Evolutionary conservation across 352 stramenopile species (phyloP).

Genomic region (Globisporangium iwayamae): DNA sequence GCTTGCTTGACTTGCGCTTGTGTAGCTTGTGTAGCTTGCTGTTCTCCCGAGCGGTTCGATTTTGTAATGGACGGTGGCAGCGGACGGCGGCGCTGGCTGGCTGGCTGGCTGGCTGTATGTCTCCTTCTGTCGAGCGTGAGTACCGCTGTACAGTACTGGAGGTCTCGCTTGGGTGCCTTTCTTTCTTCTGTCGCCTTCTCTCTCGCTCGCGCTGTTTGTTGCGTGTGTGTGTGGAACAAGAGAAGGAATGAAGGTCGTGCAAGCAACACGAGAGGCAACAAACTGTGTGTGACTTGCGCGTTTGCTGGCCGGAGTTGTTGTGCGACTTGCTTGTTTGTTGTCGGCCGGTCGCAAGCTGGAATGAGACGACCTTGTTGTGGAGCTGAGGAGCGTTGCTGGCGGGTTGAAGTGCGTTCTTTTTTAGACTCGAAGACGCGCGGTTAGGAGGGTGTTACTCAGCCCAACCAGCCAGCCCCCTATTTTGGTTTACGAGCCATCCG

Average conservation of each 20-base stretch:
- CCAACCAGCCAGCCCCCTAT: neutral
- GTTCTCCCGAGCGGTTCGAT: conserved; percentile 9
- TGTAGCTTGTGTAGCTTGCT: neutral
- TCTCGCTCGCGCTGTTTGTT: neutral
- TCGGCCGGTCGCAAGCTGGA: conserved; percentile 14
- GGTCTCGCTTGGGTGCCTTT: neutral
- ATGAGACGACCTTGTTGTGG: neutral
- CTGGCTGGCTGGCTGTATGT: conserved; percentile 1
- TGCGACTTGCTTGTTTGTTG: neutral
- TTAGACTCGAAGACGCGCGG: neutral
- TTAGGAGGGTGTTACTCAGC: conserved; percentile 4
- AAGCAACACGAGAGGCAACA: neutral
- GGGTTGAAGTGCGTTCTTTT: conserved; percentile 10
- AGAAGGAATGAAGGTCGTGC: conserved; percentile 5
- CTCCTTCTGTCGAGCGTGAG: conserved; percentile 1
- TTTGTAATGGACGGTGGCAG: conserved; percentile 5
- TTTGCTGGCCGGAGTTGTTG: neutral
- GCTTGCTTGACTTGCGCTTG: neutral
- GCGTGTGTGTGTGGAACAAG: neutral
- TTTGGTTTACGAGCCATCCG: conserved; percentile 12
- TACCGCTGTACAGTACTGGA: neutral
- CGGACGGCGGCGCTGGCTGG: no score
- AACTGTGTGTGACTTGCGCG: neutral
- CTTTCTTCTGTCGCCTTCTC: conserved; percentile 1
- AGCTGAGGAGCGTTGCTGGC: neutral